Evolutionary conservation across 2,329 filamentous ascomycete species (phyloP).

Genomic region (Penicillium sp.): DNA sequence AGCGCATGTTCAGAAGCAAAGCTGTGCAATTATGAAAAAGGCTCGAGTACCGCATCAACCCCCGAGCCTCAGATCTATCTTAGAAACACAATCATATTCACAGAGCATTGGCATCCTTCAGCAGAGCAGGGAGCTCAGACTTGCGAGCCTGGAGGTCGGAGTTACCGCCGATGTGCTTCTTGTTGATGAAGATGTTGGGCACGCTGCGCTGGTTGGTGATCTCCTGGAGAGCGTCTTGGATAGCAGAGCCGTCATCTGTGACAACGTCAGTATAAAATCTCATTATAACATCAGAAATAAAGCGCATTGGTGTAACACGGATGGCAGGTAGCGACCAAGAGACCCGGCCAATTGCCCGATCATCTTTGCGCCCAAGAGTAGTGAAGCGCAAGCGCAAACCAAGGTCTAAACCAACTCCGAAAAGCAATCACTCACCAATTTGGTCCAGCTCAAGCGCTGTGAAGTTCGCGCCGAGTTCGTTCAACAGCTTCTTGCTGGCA

Average conservation of each 20-base stretch:
- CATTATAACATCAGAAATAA: neutral
- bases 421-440: constrained; percentile 60
- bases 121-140: constrained; percentile 61
- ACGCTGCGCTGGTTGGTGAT: constrained; percentile 84
- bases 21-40: constrained; percentile 1
- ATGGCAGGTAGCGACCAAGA: neutral
- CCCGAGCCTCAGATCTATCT: neutral
- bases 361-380: neutral
- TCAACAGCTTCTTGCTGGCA: constrained; percentile 72
- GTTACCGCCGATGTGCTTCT: constrained; percentile 95
- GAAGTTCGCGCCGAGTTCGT: constrained; percentile 68
- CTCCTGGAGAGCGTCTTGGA: constrained; percentile 79
- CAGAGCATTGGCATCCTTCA: constrained; percentile 63
- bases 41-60: neutral
- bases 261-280: neutral
- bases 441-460: constrained; percentile 80
- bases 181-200: constrained; percentile 89
- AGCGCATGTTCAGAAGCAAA: neutral
- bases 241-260: constrained; percentile 73
- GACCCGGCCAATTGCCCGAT: neutral
- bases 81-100: constrained; percentile 32
- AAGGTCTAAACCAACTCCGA: neutral
- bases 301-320: neutral
- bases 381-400: neutral
- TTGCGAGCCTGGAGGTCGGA: constrained; percentile 74